phyloP scores from a whole-genome alignment of 805 yeast species.

The Tanozyma kutaoensis region DNA sequence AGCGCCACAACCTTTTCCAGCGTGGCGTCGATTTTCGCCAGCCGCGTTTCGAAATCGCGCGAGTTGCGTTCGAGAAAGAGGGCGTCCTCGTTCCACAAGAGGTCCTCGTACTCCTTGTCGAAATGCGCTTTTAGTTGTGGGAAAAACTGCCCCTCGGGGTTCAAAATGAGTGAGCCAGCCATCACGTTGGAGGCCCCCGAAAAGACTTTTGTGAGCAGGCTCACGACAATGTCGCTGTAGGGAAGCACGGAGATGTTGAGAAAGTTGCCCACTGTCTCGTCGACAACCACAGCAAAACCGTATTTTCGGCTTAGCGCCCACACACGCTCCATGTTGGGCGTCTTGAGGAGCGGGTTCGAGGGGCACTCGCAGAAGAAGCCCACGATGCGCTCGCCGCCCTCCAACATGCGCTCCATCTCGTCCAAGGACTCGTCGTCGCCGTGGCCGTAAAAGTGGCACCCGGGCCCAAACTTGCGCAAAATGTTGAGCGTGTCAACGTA shows the following conservation, averaged over 20 bases:
- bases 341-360: conserved; percentile 80
- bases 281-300: conserved; percentile 72
- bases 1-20: conserved; percentile 42
- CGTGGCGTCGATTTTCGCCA: conserved; percentile 39
- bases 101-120: conserved; percentile 47
- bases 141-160: conserved; percentile 47
- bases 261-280: conserved; percentile 91
- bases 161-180: conserved; percentile 83
- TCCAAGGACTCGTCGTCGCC: conserved; percentile 65
- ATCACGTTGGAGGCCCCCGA: conserved; percentile 92
- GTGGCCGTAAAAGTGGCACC: conserved; percentile 72
- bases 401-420: conserved; percentile 49
- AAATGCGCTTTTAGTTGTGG: conserved; percentile 34
- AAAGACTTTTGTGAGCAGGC: conserved; percentile 84
- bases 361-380: conserved; percentile 90
- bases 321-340: conserved; percentile 64
- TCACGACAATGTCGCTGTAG: conserved; percentile 74
- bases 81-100: conserved; percentile 90
- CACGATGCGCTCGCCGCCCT: conserved; percentile 46
- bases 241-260: conserved; percentile 71
- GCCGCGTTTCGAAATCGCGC: conserved; percentile 68
- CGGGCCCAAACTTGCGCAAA: conserved; percentile 82
- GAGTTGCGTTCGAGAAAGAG: conserved; percentile 85
- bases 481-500: conserved; percentile 87
- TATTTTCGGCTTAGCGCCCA: conserved; percentile 53